These are phyloP conservation scores for Diaporthe caulivora DNA, from an alignment of 2,329 filamentous ascomycete species.

Conservation along the genomic window DNA sequence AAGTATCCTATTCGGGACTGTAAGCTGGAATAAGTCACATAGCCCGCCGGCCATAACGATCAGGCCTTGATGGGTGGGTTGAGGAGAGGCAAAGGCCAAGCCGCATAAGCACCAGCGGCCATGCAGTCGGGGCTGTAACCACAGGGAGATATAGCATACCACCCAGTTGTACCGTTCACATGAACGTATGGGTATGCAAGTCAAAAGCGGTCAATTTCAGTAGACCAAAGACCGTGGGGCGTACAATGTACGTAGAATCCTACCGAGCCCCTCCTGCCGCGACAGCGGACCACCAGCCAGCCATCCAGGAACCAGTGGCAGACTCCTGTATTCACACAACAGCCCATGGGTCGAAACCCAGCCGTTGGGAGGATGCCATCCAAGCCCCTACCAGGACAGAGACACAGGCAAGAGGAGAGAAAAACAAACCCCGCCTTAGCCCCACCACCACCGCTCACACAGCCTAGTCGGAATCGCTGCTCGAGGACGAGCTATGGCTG, in stretches of 20 bases:
- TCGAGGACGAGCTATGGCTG: conserved; percentile 29
- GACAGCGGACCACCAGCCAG: background rate
- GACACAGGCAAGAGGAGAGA: too few relatives aligned
- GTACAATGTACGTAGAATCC: background rate
- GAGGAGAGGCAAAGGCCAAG: background rate
- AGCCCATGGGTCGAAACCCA: too few relatives aligned
- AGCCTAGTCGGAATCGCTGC: conserved; percentile 29
- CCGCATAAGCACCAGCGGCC: background rate
- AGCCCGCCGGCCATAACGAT: background rate
- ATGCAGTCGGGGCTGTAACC: too few relatives aligned
- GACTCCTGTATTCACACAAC: background rate
- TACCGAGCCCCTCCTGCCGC: too few relatives aligned
- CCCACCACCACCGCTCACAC: background rate
- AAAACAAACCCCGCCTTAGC: too few relatives aligned
- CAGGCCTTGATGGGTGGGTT: background rate
- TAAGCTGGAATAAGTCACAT: background rate
- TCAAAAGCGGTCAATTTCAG: background rate
- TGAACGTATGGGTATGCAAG: background rate
- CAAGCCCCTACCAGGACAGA: too few relatives aligned
- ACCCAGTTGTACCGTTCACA: background rate
- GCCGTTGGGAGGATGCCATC: too few relatives aligned
- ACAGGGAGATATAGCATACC: background rate
- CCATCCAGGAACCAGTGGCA: background rate
- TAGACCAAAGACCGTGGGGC: background rate
- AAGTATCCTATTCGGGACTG: background rate